phyloP scores from a whole-genome alignment of 225 moss, liverwort and hornwort genomes.

The Rhytidiadelphus loreus region DNA sequence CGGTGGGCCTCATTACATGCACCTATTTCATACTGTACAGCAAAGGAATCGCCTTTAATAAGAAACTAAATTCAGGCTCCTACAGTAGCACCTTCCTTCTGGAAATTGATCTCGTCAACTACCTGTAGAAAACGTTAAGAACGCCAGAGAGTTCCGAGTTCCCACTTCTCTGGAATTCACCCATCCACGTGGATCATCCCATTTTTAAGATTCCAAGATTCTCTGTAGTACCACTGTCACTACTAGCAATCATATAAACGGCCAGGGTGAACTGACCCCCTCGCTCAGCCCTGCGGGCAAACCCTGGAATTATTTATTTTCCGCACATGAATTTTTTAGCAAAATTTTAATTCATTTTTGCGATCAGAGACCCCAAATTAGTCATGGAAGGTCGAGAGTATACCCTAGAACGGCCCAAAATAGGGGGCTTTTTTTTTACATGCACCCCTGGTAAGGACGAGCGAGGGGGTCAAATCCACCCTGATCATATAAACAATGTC shows the following conservation, averaged over 20 bases:
- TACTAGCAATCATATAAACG: not conserved
- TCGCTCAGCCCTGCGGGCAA: too few relatives aligned
- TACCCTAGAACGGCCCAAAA: too few relatives aligned
- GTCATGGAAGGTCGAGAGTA: too few relatives aligned
- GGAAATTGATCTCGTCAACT: not conserved
- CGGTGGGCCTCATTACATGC: not conserved
- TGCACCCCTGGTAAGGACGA: too few relatives aligned
- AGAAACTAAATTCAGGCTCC: not conserved
- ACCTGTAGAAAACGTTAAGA: not conserved
- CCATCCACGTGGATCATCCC: not conserved
- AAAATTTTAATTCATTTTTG: too few relatives aligned
- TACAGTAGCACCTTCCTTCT: not conserved
- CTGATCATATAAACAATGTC: too few relatives aligned
- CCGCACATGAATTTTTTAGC: too few relatives aligned
- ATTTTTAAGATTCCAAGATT: not conserved
- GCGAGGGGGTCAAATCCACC: too few relatives aligned
- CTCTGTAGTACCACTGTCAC: not conserved
- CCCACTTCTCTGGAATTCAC: conserved; percentile 17
- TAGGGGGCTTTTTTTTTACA: too few relatives aligned
- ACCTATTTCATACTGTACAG: not conserved
- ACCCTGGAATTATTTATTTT: too few relatives aligned
- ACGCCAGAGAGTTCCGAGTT: not conserved
- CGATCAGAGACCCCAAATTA: too few relatives aligned
- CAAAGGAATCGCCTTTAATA: not conserved
- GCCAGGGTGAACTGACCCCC: too few relatives aligned